A percentile compares a stretch with the other conserved stretches of the same genome.
Conservation (phyloP, 2,329 filamentous ascomycete genomes). For the Herpotrichia juniperi region DNA sequence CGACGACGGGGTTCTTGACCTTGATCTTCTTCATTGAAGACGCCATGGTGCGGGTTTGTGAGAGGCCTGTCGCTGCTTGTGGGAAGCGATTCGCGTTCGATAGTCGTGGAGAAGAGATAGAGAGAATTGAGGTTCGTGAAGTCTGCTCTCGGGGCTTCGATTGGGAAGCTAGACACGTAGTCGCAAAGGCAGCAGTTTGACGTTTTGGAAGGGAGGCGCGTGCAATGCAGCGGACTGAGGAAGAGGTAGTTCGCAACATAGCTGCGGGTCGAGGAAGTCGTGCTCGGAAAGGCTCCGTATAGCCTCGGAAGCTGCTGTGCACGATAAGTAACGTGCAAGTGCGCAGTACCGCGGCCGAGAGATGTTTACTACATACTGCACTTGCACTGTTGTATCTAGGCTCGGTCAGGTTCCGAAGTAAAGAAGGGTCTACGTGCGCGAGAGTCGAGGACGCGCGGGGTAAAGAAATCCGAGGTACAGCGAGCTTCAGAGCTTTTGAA, state of each 20-base stretch:
- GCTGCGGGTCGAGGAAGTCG: conserved; percentile 14
- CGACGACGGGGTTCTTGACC: conserved; percentile 98
- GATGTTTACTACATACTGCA: neutral
- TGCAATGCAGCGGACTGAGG: conserved; percentile 31
- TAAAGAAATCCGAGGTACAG: conserved; percentile 34
- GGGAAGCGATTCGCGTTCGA: neutral
- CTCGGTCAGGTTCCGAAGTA: neutral
- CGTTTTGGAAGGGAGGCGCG: conserved; percentile 25
- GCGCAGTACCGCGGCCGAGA: conserved; percentile 5
- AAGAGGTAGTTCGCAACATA: conserved; percentile 39
- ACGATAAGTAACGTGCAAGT: conserved; percentile 8
- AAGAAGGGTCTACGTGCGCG: neutral
- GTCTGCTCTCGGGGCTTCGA: conserved; percentile 3
- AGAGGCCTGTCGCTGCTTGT: conserved; percentile 1
- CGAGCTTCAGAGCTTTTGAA: conserved; percentile 1
- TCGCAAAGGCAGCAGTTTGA: conserved; percentile 36
- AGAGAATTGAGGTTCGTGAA: neutral
- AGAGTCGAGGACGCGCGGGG: conserved; percentile 26
- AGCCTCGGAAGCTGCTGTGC: conserved; percentile 14
- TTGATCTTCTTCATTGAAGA: conserved; percentile 90
- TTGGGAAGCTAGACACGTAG: conserved; percentile 30
- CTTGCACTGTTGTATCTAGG: neutral
- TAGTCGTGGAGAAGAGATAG: neutral
- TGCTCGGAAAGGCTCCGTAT: conserved; percentile 2
- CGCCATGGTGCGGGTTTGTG: conserved; percentile 38